Base-by-base conservation (phyloP, 345 rosid genomes). In the Mercurialis annua region DNA sequence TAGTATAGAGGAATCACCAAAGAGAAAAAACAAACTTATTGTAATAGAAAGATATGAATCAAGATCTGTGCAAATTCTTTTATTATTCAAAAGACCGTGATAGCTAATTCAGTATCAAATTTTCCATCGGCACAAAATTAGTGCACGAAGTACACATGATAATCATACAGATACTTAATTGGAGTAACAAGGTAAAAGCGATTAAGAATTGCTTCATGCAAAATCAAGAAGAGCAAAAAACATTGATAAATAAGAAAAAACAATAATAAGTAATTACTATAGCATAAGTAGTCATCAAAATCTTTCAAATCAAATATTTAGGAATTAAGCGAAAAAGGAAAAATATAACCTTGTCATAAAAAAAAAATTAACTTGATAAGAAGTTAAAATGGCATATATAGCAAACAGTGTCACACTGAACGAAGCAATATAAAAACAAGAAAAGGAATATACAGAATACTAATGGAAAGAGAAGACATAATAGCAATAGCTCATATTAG, bases 401-500 rank as follows among this genome's bases (percentile, higher is more conserved):
- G 61, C 42, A 26, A 56, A 17, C 5, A 11, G 15, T 31, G 31
- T 64, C 29, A 49, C 14, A 33, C 7, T 33, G 30, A n/a, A n/a
- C n/a, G n/a, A 31, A 30, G 44, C 49, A 14, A 50, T 23, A 53
- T 15, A 62, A 6, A 2, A 18, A 62, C 46, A 50, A 21, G 33
- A 51, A 17, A 15, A 23, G 0, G 48, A 67, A 6, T 36, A 49
- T 49, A 50, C 38, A 24, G n/a, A n/a, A n/a, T n/a, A n/a, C n/a
- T n/a, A n/a, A 36, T 17, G 50, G 1, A 57, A 9, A 38, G 40
- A 10, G 51, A 42, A 11, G 44, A 23, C 42, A 52, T 23, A 38
- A 66, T 26, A 26, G 36, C 14, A 18, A 72, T 48, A 49, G 67
- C 64, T 60, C 59, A 57, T 20, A 70, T 40, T 26, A 48, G 59